Evolutionary conservation across 2,329 filamentous ascomycete species (phyloP).

Genomic region (Penicillium sp.): DNA sequence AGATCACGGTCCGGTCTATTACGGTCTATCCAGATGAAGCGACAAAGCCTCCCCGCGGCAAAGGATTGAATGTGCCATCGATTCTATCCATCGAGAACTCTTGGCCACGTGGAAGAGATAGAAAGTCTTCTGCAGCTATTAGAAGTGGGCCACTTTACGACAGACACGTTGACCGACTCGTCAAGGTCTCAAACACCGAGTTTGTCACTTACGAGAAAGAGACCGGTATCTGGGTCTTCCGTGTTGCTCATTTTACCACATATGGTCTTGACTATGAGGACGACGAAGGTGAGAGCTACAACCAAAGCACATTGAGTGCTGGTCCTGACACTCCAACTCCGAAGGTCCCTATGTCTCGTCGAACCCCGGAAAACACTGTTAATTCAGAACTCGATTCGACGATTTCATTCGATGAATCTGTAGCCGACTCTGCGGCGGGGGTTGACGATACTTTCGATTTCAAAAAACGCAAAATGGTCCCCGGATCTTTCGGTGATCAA

Average conservation of each 20-base stretch:
- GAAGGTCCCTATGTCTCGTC: slow-evolving; percentile 30
- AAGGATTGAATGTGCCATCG: slow-evolving; percentile 87
- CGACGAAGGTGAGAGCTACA: slow-evolving; percentile 52
- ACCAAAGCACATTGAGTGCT: slow-evolving; percentile 49
- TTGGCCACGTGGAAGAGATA: slow-evolving; percentile 72
- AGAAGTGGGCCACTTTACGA: slow-evolving; percentile 64
- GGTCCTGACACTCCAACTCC: slow-evolving; percentile 48
- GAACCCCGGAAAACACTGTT: slow-evolving; percentile 26
- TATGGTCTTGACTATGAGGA: slow-evolving; percentile 80
- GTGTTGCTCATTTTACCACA: slow-evolving; percentile 93
- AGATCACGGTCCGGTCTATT: slow-evolving; percentile 70
- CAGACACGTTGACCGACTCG: slow-evolving; percentile 77
- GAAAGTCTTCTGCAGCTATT: slow-evolving; percentile 52
- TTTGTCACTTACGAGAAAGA: slow-evolving; percentile 77
- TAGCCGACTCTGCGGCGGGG: slow-evolving; percentile 35
- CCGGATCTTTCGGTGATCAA: slow-evolving; percentile 74
- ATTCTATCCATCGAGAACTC: slow-evolving; percentile 86
- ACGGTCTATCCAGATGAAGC: slow-evolving; percentile 77
- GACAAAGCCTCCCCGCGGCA: slow-evolving; percentile 78
- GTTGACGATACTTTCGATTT: slow-evolving; percentile 56
- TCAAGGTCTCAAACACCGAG: slow-evolving; percentile 71
- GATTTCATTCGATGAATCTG: slow-evolving; percentile 40
- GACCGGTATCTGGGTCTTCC: slow-evolving; percentile 85
- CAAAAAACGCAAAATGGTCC: slow-evolving; percentile 55
- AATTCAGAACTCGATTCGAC: slow-evolving; percentile 35